Conservation (phyloP, 306 rosid genomes). For the Prunus fruticosa region DNA sequence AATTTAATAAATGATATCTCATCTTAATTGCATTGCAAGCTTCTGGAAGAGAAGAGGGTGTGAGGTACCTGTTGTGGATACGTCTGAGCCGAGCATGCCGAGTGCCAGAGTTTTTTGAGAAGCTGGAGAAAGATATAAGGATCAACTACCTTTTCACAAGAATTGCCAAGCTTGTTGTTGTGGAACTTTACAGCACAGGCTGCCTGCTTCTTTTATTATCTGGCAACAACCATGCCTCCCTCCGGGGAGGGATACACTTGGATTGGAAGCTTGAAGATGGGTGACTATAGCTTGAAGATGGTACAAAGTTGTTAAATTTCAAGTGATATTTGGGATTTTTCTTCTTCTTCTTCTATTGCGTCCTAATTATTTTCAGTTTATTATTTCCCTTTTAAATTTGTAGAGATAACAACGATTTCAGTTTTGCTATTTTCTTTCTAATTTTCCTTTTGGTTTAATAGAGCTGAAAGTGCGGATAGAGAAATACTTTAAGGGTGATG, state of each 20-base stretch:
- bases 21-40: constrained; percentile 27
- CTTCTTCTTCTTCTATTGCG: no score
- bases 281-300: constrained; percentile 51
- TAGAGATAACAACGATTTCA: no score
- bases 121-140: constrained; percentile 53
- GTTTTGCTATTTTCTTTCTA: no score
- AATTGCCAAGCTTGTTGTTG: constrained; percentile 53
- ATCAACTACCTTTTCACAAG: constrained; percentile 51
- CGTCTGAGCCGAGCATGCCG: constrained; percentile 49
- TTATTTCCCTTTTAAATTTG: no score
- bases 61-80: constrained; percentile 56
- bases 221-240: constrained; percentile 56
- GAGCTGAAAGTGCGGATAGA: no score
- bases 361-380: no score
- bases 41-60: constrained; percentile 38
- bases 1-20: background rate
- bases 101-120: constrained; percentile 44
- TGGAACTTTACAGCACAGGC: constrained; percentile 66
- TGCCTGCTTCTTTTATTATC: constrained; percentile 65
- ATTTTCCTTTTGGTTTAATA: no score
- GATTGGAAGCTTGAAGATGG: constrained; percentile 70
- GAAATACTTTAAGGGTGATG: no score
- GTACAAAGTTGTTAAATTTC: no score
- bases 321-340: no score
- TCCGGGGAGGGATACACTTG: constrained; percentile 57